Conservation (phyloP, 2,329 filamentous ascomycete genomes). For the Colletotrichum higginsianum region DNA sequence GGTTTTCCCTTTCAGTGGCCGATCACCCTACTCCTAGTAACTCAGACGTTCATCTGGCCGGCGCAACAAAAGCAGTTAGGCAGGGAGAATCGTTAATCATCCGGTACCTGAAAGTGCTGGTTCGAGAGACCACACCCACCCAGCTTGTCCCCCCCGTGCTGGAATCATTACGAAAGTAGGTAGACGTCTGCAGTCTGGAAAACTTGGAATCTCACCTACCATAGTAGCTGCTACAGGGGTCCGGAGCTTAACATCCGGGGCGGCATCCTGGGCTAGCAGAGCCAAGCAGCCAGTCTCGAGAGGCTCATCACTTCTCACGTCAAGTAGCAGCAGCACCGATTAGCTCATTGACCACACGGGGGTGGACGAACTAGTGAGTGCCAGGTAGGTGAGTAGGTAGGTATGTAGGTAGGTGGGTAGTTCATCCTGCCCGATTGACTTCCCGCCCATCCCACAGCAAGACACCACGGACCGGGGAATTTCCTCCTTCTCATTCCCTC, state of each 20-base stretch:
- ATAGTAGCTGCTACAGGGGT: not conserved
- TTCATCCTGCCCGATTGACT: slow-evolving; percentile 15
- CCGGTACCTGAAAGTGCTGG: too few species aligned
- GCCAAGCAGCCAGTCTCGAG: not conserved
- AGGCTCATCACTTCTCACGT: not conserved
- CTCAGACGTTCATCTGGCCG: not conserved
- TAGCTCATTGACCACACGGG: not conserved
- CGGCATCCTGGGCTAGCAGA: not conserved
- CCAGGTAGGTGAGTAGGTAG: too few species aligned
- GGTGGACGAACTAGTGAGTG: not conserved
- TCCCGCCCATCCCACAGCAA: not conserved
- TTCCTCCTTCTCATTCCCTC: not conserved
- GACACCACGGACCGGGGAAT: not conserved
- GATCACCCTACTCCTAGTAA: not conserved
- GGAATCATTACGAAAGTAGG: too few species aligned
- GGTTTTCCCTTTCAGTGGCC: not conserved
- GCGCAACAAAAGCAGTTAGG: too few species aligned
- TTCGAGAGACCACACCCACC: too few species aligned
- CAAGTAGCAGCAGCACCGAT: not conserved
- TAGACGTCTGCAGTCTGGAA: too few species aligned
- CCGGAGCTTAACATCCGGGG: slow-evolving; percentile 35
- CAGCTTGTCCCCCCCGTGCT: too few species aligned
- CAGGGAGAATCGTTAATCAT: too few species aligned
- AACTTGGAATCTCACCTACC: not conserved
- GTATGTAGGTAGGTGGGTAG: not conserved